Percentiles rank a stretch among this genome's conserved stretches.
Conservation (phyloP, 2,329 filamentous ascomycete genomes). For the Phaeomoniella chlamydospora region DNA sequence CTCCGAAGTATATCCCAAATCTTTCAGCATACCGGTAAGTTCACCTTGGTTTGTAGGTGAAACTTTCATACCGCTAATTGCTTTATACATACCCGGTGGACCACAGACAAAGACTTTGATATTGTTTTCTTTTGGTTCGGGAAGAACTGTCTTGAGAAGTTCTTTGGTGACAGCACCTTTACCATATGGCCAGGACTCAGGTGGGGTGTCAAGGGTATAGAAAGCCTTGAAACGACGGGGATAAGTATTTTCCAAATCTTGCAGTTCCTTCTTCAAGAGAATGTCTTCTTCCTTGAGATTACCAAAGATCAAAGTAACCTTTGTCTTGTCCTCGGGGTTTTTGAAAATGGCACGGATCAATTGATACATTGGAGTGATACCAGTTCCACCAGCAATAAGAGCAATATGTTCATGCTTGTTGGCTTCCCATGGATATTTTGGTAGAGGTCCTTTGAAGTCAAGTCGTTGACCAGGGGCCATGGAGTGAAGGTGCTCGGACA, state of each 20-base stretch:
- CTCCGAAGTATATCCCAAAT: conserved; percentile 70
- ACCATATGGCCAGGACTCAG: conserved; percentile 59
- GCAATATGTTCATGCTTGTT: conserved; percentile 81
- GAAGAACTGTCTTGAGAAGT: conserved; percentile 83
- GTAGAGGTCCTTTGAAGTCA: conserved; percentile 87
- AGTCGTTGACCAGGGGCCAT: conserved; percentile 71
- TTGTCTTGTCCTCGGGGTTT: conserved; percentile 93
- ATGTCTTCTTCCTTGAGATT: conserved; percentile 87
- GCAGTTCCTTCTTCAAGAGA: conserved; percentile 71
- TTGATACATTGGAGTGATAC: conserved; percentile 98
- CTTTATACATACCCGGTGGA: conserved; percentile 84
- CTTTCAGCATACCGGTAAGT: conserved; percentile 64
- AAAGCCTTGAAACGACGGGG: conserved; percentile 91
- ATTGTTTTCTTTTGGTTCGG: conserved; percentile 80
- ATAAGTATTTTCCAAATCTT: conserved; percentile 84
- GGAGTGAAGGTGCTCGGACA: conserved; percentile 79
- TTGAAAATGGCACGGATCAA: conserved; percentile 82
- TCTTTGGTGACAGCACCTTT: conserved; percentile 82
- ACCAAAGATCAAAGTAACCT: conserved; percentile 88
- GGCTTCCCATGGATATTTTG: conserved; percentile 76
- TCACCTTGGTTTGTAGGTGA: conserved; percentile 92
- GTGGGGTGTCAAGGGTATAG: conserved; percentile 78
- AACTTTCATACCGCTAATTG: conserved; percentile 77
- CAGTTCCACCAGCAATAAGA: conserved; percentile 76
- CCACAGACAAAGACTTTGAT: conserved; percentile 96